phyloP scores from a whole-genome alignment of 345 rosid species.

The Nephelium lappaceum region DNA sequence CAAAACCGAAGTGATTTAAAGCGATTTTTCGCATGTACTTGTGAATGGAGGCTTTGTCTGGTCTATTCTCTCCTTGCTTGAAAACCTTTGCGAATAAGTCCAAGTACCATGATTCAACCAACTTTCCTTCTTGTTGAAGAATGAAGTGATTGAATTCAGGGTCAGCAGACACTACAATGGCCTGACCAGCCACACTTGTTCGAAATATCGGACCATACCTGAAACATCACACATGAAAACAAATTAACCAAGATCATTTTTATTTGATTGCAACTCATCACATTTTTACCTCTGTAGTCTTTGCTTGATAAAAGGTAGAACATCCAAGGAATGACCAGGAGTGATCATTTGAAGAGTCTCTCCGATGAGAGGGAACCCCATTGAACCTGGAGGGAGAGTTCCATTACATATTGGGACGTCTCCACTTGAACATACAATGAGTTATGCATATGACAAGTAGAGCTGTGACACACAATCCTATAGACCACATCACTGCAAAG shows the following conservation, averaged over 20 bases:
- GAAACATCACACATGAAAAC: background rate
- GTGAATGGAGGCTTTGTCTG: conserved; percentile 9
- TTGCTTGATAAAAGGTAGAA: conserved; percentile 21
- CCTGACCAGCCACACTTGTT: conserved; percentile 34
- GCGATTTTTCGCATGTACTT: conserved; percentile 19
- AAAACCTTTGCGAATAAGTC: background rate
- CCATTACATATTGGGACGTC: conserved; percentile 24
- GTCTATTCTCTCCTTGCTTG: background rate
- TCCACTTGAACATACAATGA: no score
- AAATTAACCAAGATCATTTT: no score
- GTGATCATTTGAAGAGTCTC: conserved; percentile 27
- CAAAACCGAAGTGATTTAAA: conserved; percentile 26
- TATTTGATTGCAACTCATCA: no score
- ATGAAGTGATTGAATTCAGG: conserved; percentile 34
- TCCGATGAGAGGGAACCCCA: conserved; percentile 33
- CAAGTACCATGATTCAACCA: conserved; percentile 27
- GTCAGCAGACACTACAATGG: conserved; percentile 32
- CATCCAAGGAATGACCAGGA: conserved; percentile 24
- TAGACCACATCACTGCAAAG: no score
- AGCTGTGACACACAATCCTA: no score
- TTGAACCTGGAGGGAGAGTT: conserved; percentile 30
- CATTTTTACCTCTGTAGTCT: no score
- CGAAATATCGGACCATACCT: conserved; percentile 37
- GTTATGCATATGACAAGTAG: no score
- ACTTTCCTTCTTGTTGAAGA: conserved; percentile 28